Evolutionary conservation across 1,284 basidiomycete genomes (phyloP).

Genomic region (Ceratobasidium sp.): DNA sequence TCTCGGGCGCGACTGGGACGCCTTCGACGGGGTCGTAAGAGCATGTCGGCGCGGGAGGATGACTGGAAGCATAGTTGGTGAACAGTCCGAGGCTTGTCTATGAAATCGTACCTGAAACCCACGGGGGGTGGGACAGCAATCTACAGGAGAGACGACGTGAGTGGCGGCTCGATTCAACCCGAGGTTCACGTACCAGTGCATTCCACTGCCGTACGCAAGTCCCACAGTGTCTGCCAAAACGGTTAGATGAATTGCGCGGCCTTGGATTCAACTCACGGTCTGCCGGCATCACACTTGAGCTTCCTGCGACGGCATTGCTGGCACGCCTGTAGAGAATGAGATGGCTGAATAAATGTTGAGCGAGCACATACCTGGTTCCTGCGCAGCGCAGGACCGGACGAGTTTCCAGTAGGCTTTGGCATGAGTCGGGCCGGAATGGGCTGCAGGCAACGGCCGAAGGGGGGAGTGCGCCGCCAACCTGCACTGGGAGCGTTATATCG

Average conservation of each 20-base stretch:
- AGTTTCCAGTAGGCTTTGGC: constrained; percentile 66
- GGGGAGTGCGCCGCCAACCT: constrained; percentile 10
- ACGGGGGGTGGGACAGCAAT: constrained; percentile 46
- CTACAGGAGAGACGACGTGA: neutral
- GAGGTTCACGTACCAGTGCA: constrained; percentile 14
- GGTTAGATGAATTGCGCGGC: constrained; percentile 40
- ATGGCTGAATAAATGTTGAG: neutral
- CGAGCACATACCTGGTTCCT: constrained; percentile 69
- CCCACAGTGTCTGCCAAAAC: constrained; percentile 64
- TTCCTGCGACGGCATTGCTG: constrained; percentile 81
- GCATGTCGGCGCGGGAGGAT: constrained; percentile 81
- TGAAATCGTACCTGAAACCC: constrained; percentile 69
- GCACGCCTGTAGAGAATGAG: constrained; percentile 66
- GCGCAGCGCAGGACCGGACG: constrained; percentile 70
- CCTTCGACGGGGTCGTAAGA: constrained; percentile 86
- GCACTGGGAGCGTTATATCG: constrained; percentile 14
- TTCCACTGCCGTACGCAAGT: constrained; percentile 76
- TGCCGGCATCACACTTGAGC: constrained; percentile 62
- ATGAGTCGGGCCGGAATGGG: constrained; percentile 55
- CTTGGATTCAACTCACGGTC: constrained; percentile 33
- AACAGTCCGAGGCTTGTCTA: constrained; percentile 56
- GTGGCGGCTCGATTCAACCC: neutral
- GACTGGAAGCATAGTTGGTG: constrained; percentile 58
- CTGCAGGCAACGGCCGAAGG: constrained; percentile 1
- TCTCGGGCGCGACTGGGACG: constrained; percentile 75